Conservation (phyloP, 345 rosid species). For the Reutealis trisperma region DNA sequence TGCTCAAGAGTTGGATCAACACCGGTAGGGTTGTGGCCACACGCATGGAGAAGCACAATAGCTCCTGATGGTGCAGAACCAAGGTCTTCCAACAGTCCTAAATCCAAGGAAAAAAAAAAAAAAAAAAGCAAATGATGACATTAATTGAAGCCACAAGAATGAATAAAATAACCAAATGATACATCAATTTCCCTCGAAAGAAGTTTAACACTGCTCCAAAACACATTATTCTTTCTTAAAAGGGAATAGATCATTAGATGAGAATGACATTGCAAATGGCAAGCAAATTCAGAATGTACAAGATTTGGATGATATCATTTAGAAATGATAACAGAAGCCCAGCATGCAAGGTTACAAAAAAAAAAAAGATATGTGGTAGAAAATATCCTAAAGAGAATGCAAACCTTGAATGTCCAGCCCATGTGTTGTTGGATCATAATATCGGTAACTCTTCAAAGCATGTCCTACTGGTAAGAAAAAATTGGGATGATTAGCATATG, state of each 20-base stretch:
- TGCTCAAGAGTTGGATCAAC: constrained; percentile 66
- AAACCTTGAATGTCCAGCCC: constrained; percentile 79
- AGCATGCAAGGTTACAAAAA: background rate
- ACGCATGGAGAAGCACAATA: constrained; percentile 90
- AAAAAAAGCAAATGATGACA: no score
- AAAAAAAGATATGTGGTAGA: background rate
- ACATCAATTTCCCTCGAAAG: background rate
- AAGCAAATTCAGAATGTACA: constrained; percentile 1
- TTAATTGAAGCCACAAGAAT: constrained; percentile 45
- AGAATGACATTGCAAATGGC: background rate
- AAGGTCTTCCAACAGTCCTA: constrained; percentile 85
- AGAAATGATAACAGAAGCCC: background rate
- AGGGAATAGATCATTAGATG: background rate
- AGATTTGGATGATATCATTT: background rate
- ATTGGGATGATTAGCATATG: constrained; percentile 90
- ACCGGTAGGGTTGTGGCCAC: constrained; percentile 98
- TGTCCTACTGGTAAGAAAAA: constrained; percentile 30
- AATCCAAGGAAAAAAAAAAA: no score
- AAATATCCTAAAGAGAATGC: background rate
- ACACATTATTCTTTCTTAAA: background rate
- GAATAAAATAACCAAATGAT: background rate
- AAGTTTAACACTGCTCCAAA: background rate
- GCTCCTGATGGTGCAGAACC: constrained; percentile 87
- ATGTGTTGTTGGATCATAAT: constrained; percentile 78
- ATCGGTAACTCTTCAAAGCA: constrained; percentile 71